Evolutionary conservation across 140 eudicot species (phyloP).

Genomic region (Oenanthe javanica): DNA sequence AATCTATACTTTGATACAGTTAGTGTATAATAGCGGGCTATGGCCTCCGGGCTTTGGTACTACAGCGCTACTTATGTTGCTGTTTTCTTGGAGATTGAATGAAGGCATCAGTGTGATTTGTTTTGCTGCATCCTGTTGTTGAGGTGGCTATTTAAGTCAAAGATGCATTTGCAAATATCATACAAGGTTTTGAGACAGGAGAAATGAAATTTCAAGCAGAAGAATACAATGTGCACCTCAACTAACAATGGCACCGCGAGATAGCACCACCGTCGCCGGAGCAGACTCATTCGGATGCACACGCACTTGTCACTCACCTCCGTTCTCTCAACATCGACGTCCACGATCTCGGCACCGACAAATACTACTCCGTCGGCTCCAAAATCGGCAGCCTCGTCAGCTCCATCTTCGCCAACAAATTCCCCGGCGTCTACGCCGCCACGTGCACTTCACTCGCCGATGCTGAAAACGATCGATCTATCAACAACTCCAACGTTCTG

Average conservation of each 20-base stretch:
- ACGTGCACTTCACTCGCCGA: slow-evolving; percentile 61
- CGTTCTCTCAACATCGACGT: slow-evolving; percentile 58
- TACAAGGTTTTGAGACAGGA: slow-evolving; percentile 68
- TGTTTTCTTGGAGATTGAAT: slow-evolving; percentile 55
- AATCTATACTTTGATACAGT: not conserved
- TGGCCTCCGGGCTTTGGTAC: too few species aligned
- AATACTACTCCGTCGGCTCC: slow-evolving; percentile 72
- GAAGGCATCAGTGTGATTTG: slow-evolving; percentile 79
- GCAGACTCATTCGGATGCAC: slow-evolving; percentile 72
- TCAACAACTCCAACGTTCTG: slow-evolving; percentile 75
- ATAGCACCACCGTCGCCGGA: slow-evolving; percentile 39
- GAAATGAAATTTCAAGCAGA: slow-evolving; percentile 34
- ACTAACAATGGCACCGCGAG: slow-evolving; percentile 20
- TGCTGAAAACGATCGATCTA: slow-evolving; percentile 69
- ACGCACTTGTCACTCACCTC: slow-evolving; percentile 61
- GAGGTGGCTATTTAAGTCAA: slow-evolving; percentile 70
- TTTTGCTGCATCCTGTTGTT: slow-evolving; percentile 73
- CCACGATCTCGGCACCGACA: slow-evolving; percentile 72
- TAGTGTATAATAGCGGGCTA: not conserved
- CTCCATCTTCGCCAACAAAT: slow-evolving; percentile 81
- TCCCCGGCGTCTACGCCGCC: slow-evolving; percentile 89
- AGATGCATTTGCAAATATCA: slow-evolving; percentile 55
- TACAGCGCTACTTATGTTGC: slow-evolving; percentile 48
- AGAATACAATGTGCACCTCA: slow-evolving; percentile 14
- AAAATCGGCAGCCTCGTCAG: slow-evolving; percentile 64